phyloP scores from a whole-genome alignment of 140 eudicot genomes.

The Cichorium intybus region DNA sequence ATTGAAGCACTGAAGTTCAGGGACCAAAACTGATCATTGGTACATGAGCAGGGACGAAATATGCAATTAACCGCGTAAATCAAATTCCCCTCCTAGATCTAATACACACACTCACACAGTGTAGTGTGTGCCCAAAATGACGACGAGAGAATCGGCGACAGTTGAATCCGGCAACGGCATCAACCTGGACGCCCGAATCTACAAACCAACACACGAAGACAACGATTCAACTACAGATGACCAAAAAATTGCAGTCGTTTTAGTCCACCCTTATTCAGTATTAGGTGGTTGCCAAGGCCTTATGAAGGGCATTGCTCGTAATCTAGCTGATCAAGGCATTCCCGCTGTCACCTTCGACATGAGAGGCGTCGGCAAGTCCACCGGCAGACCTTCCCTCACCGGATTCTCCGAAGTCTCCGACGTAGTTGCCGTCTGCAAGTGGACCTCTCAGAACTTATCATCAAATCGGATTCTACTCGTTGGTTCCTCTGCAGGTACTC shows the following conservation, averaged over 20 bases:
- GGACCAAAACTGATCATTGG: background rate
- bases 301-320: constrained; percentile 76
- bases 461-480: constrained; percentile 50
- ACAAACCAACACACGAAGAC: constrained; percentile 25
- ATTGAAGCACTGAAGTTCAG: no score
- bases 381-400: constrained; percentile 74
- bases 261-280: constrained; percentile 90
- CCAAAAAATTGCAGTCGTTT: constrained; percentile 37
- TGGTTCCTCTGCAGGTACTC: constrained; percentile 85
- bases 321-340: constrained; percentile 54
- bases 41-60: background rate
- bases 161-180: constrained; percentile 48
- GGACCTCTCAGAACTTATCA: constrained; percentile 41
- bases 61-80: background rate
- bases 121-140: constrained; percentile 30
- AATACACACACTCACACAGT: background rate
- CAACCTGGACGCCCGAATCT: constrained; percentile 50
- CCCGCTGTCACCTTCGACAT: constrained; percentile 66
- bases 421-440: constrained; percentile 60
- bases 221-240: constrained; percentile 19
- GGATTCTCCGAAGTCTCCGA: constrained; percentile 71
- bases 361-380: constrained; percentile 86
- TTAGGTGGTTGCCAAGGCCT: constrained; percentile 87
- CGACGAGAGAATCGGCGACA: constrained; percentile 48
- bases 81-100: constrained; percentile 14